Conservation (phyloP, 2,329 filamentous ascomycete genomes). For the Lecanicillium sp. region DNA sequence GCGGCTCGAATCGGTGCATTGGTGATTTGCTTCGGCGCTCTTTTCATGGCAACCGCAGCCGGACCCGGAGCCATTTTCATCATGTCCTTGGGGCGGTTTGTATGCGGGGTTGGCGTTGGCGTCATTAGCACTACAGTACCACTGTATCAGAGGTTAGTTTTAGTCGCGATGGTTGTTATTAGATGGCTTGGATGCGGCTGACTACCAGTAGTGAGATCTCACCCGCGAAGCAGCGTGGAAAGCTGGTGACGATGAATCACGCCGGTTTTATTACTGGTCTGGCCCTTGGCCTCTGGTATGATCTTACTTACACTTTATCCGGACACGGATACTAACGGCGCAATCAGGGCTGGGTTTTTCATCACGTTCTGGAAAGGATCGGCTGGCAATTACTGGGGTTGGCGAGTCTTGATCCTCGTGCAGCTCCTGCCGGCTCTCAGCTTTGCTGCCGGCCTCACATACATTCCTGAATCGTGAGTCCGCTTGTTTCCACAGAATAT, state of each 20-base stretch:
- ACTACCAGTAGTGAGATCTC: constrained; percentile 39
- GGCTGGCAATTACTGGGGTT: constrained; percentile 37
- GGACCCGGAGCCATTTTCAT: constrained; percentile 33
- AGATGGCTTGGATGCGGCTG: background rate
- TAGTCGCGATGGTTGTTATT: background rate
- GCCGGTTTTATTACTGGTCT: constrained; percentile 49
- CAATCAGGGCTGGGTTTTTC: constrained; percentile 44
- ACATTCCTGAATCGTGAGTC: constrained; percentile 45
- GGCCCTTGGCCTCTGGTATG: constrained; percentile 46
- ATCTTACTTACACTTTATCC: background rate
- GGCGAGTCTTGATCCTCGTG: constrained; percentile 44
- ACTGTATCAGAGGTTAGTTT: constrained; percentile 44
- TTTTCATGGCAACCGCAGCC: constrained; percentile 36
- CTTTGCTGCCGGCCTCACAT: constrained; percentile 42
- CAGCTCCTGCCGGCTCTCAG: constrained; percentile 43
- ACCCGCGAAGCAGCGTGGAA: constrained; percentile 43
- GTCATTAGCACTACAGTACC: constrained; percentile 50
- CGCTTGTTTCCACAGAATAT: background rate
- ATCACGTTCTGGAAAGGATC: constrained; percentile 43
- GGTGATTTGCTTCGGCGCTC: constrained; percentile 39
- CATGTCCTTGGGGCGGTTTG: constrained; percentile 43
- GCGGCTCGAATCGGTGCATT: constrained; percentile 40
- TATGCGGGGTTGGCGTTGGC: constrained; percentile 45
- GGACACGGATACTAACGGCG: constrained; percentile 1
- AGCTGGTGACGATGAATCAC: constrained; percentile 52